phyloP scores from a whole-genome alignment of 1,284 basidiomycete species.

The Ganoderma multipileum region DNA sequence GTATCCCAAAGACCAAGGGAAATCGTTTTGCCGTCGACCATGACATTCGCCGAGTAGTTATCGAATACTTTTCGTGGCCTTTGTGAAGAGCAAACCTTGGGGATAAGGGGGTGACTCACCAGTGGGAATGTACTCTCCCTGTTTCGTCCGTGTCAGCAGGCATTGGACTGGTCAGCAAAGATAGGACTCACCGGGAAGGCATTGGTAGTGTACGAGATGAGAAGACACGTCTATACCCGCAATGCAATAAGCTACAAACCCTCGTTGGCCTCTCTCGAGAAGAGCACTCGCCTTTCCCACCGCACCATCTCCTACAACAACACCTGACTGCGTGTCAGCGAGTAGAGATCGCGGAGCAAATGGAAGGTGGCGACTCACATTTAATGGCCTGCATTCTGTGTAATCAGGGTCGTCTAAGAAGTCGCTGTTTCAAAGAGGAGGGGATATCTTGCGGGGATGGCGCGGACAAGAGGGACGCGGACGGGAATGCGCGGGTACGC shows the following conservation, averaged over 20 bases:
- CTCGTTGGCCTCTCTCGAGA: conserved; percentile 3
- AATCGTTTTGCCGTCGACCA: conserved; percentile 99
- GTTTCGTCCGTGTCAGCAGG: conserved; percentile 33
- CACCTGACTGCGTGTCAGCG: conserved; percentile 61
- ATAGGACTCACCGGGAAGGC: conserved; percentile 82
- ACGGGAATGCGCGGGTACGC: conserved; percentile 15
- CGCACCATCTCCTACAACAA: conserved; percentile 99
- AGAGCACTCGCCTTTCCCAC: conserved; percentile 88
- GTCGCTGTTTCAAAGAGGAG: conserved; percentile 18
- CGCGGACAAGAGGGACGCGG: conserved; percentile 4
- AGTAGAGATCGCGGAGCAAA: conserved; percentile 6
- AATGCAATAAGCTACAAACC: conserved; percentile 21
- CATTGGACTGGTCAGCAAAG: conserved; percentile 29
- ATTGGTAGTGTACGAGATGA: conserved; percentile 98
- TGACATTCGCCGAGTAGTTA: conserved; percentile 96
- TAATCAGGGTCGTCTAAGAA: conserved; percentile 33
- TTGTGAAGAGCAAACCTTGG: conserved; percentile 5
- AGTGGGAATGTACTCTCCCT: conserved; percentile 98
- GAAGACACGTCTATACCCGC: conserved; percentile 84
- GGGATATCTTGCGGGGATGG: conserved; percentile 24
- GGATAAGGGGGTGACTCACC: conserved; percentile 52
- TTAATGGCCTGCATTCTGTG: conserved; percentile 51
- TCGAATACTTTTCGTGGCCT: conserved; percentile 75
- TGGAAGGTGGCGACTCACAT: conserved; percentile 37
- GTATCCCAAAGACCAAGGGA: conserved; percentile 98